phyloP scores from a whole-genome alignment of 208 protist species.

The Giardia muris region DNA sequence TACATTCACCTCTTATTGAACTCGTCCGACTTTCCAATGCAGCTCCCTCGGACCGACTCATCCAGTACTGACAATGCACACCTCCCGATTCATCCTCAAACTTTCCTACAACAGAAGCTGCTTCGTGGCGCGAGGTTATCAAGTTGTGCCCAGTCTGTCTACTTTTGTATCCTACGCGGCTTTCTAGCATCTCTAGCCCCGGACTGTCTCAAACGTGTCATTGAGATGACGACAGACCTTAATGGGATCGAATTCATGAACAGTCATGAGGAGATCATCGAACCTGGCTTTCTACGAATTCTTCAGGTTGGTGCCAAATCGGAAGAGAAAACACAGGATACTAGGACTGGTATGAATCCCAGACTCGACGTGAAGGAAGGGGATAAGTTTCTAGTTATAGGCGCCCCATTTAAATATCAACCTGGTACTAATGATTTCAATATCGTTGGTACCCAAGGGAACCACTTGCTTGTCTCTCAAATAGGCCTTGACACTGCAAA shows the following conservation, averaged over 20 bases:
- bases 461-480: constrained; percentile 67
- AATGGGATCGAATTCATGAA: neutral
- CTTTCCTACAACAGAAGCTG: neutral
- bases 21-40: neutral
- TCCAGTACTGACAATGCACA: constrained; percentile 54
- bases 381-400: neutral
- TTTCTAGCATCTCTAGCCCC: constrained; percentile 84
- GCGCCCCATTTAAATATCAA: neutral
- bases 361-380: too few relatives aligned
- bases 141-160: too few relatives aligned
- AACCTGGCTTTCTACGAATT: neutral
- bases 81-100: constrained; percentile 66
- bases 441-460: constrained; percentile 63
- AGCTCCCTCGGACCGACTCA: neutral
- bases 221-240: constrained; percentile 51
- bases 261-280: neutral
- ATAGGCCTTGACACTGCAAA: constrained; percentile 53
- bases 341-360: too few relatives aligned
- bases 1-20: too few relatives aligned
- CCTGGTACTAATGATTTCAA: constrained; percentile 49
- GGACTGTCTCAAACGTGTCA: constrained; percentile 49
- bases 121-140: neutral
- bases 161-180: constrained; percentile 77
- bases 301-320: too few relatives aligned
- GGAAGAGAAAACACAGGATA: too few relatives aligned